Conservation (phyloP, 1,139 yeast species). For the Chernovozyma aurita region DNA sequence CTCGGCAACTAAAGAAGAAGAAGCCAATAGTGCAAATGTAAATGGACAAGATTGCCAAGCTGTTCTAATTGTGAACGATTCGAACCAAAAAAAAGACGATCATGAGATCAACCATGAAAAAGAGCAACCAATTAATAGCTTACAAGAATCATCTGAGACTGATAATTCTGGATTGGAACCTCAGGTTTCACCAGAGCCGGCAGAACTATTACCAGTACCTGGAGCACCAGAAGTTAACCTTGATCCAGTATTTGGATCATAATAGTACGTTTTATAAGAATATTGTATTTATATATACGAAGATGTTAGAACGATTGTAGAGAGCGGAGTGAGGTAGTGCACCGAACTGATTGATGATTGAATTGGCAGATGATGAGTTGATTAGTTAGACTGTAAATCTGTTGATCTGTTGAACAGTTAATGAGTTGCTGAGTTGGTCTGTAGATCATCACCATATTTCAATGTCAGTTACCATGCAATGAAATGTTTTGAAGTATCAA, state of each 20-base stretch:
- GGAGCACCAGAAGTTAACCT: conserved; percentile 1
- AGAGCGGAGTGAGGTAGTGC: background rate
- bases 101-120: conserved; percentile 14
- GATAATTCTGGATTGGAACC: background rate
- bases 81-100: conserved; percentile 13
- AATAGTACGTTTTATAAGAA: background rate
- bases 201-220: background rate
- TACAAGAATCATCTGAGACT: no score
- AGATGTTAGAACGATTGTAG: background rate
- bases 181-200: background rate
- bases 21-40: background rate
- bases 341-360: no score
- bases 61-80: conserved; percentile 9
- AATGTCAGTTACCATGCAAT: no score
- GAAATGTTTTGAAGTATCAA: no score
- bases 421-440: no score
- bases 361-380: no score
- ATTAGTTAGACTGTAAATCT: no score
- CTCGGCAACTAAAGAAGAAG: background rate
- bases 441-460: no score
- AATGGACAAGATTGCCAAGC: background rate
- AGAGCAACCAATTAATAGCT: conserved; percentile 14
- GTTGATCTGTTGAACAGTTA: no score
- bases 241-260: conserved; percentile 4
- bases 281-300: background rate